Evolutionary conservation across 306 rosid species (phyloP).

Genomic region (Dalbergia oliveri): DNA sequence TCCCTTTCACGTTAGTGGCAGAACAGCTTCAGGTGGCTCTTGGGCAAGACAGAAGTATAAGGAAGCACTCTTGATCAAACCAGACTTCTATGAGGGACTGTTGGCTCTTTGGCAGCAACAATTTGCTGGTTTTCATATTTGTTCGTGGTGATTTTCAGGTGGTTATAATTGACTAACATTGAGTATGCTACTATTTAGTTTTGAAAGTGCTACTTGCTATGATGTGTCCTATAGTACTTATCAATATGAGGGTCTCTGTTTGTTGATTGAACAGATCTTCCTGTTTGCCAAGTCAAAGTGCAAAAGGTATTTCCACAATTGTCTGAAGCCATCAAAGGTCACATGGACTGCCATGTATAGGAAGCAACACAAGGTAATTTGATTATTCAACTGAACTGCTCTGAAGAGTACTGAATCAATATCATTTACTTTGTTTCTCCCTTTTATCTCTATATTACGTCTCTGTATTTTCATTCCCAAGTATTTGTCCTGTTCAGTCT

Average conservation of each 20-base stretch:
- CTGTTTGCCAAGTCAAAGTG: conserved; percentile 84
- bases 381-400: background rate
- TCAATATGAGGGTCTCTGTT: background rate
- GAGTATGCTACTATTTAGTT: background rate
- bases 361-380: conserved; percentile 87
- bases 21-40: too few species aligned
- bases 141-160: conserved; percentile 92
- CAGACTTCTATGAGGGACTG: too few species aligned
- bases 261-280: conserved; percentile 61
- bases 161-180: background rate
- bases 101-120: too few species aligned
- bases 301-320: conserved; percentile 78
- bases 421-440: too few species aligned
- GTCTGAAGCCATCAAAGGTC: conserved; percentile 86
- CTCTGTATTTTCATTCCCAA: too few species aligned
- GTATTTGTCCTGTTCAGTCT: too few species aligned
- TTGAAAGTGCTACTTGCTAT: background rate
- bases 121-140: too few species aligned
- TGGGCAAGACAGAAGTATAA: too few species aligned
- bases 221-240: background rate
- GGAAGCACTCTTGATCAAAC: too few species aligned
- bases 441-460: too few species aligned
- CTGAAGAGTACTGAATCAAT: background rate
- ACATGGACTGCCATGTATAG: conserved; percentile 92
- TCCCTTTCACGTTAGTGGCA: too few species aligned